Evolutionary conservation across 2,329 filamentous ascomycete species (phyloP).

Genomic region (Teratosphaeria viscida): DNA sequence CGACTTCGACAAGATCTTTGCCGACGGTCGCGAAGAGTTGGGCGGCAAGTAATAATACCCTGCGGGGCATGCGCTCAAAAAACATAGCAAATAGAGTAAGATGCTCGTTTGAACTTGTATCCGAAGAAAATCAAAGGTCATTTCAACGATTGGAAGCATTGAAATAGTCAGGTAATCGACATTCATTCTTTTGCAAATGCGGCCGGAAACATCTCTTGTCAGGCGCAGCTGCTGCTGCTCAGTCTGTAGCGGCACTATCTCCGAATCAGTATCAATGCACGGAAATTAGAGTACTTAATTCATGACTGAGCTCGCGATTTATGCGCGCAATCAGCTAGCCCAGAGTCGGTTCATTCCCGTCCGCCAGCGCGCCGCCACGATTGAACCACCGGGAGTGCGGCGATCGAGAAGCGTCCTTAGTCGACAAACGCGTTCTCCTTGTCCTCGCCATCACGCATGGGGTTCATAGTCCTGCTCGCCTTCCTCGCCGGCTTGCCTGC

Average conservation of each 20-base stretch:
- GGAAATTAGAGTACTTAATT: not conserved
- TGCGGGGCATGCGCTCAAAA: conserved; percentile 30
- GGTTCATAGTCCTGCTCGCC: conserved; percentile 9
- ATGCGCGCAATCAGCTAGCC: too few relatives aligned
- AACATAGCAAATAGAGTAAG: conserved; percentile 1
- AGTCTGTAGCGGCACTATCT: not conserved
- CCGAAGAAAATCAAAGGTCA: not conserved
- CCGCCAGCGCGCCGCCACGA: too few relatives aligned
- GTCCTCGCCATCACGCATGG: not conserved
- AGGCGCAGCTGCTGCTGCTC: not conserved
- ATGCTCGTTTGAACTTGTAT: not conserved
- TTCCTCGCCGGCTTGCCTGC: conserved; percentile 12
- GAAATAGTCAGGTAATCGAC: not conserved
- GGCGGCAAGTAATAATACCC: conserved; percentile 12
- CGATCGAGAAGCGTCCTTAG: not conserved
- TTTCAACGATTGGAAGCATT: not conserved
- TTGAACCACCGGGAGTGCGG: too few relatives aligned
- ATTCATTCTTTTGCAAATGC: not conserved
- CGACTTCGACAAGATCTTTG: conserved; percentile 46
- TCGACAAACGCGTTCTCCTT: conserved; percentile 5
- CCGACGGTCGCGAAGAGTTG: conserved; percentile 35
- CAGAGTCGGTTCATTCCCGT: too few relatives aligned
- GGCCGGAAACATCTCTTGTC: not conserved
- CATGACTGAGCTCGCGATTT: not conserved
- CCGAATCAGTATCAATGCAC: not conserved